phyloP scores from a whole-genome alignment of 306 rosid genomes.

The Lablab purpureus region DNA sequence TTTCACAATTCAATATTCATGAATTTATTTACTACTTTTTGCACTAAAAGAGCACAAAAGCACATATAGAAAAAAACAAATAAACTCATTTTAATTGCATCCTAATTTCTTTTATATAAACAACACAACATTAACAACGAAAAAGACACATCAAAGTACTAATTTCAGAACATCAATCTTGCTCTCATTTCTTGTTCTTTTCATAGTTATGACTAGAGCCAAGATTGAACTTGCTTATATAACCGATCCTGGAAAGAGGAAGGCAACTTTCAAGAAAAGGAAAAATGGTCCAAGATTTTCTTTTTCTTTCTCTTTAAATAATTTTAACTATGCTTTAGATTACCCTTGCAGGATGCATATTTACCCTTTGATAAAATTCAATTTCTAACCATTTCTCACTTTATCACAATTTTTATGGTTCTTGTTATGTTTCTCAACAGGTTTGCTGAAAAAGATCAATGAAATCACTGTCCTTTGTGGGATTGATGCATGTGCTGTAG shows the following conservation, averaged over 20 bases:
- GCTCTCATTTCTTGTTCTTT: not conserved
- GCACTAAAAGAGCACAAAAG: too few species aligned
- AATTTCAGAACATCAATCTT: not conserved
- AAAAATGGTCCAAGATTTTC: not conserved
- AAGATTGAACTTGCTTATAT: slow-evolving; percentile 43
- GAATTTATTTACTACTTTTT: not conserved
- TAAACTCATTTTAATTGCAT: too few species aligned
- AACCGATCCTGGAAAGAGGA: slow-evolving; percentile 40
- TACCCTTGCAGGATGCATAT: not conserved
- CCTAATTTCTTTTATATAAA: not conserved
- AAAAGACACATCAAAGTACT: not conserved
- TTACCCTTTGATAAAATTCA: not conserved
- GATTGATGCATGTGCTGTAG: slow-evolving; percentile 45
- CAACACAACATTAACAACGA: not conserved
- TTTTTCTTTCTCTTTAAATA: not conserved
- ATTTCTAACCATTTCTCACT: not conserved
- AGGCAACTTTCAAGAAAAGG: slow-evolving; percentile 40
- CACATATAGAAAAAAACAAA: too few species aligned
- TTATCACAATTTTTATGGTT: not conserved
- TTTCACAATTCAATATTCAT: not conserved
- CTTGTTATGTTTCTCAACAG: not conserved
- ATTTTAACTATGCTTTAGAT: not conserved
- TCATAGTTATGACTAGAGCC: slow-evolving; percentile 43
- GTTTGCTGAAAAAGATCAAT: slow-evolving; percentile 1
- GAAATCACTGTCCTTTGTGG: slow-evolving; percentile 37